phyloP scores from a whole-genome alignment of 1,284 basidiomycete species.

The Papiliotrema flavescens region DNA sequence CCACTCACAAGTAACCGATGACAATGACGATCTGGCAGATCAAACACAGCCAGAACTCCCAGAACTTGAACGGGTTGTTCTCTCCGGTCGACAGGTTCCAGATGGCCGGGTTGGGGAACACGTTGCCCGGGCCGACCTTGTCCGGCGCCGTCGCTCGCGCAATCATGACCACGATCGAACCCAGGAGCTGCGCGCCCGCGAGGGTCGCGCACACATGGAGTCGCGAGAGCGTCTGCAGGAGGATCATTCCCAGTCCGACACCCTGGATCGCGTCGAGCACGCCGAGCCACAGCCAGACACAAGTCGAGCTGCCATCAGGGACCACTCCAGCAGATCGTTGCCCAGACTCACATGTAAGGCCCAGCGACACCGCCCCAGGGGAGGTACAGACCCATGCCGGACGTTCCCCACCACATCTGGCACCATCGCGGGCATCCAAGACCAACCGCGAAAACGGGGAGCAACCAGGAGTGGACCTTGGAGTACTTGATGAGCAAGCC shows the following conservation, averaged over 20 bases:
- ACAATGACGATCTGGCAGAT: slow-evolving; percentile 66
- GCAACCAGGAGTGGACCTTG: slow-evolving; percentile 88
- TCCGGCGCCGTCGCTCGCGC: slow-evolving; percentile 48
- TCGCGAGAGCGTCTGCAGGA: slow-evolving; percentile 85
- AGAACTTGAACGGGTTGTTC: slow-evolving; percentile 46
- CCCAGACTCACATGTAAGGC: slow-evolving; percentile 61
- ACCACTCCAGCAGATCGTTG: not conserved
- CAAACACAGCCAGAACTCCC: slow-evolving; percentile 81
- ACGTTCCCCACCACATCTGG: slow-evolving; percentile 58
- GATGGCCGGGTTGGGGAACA: slow-evolving; percentile 85
- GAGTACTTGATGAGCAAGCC: slow-evolving; percentile 74
- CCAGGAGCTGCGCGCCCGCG: slow-evolving; percentile 67
- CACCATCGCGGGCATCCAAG: slow-evolving; percentile 89
- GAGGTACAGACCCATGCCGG: slow-evolving; percentile 62
- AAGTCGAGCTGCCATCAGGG: slow-evolving; percentile 55
- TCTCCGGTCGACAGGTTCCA: slow-evolving; percentile 67
- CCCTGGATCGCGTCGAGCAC: slow-evolving; percentile 89
- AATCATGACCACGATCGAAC: slow-evolving; percentile 49
- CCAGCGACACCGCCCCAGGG: slow-evolving; percentile 82
- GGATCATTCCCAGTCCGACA: slow-evolving; percentile 88
- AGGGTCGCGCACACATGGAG: slow-evolving; percentile 88
- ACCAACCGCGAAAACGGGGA: slow-evolving; percentile 89
- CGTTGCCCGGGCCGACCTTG: slow-evolving; percentile 70
- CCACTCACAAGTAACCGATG: slow-evolving; percentile 66
- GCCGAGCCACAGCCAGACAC: slow-evolving; percentile 88